Base-by-base conservation (phyloP, 2,329 filamentous ascomycete species). In the Lasiodiplodia sp. region DNA sequence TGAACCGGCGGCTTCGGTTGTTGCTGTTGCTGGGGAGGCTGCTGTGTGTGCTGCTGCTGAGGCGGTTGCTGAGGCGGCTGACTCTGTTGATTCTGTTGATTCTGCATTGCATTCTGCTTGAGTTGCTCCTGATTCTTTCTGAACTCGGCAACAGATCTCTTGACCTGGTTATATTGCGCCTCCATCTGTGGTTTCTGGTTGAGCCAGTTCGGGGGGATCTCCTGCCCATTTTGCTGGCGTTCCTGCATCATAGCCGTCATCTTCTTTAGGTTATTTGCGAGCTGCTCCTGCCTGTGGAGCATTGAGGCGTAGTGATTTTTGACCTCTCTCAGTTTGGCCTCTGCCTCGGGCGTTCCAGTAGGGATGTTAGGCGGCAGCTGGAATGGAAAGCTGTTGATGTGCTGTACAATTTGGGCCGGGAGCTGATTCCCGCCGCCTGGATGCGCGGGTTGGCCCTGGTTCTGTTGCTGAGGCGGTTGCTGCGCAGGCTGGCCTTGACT, bases 311-410 rank as follows among this genome's bases (percentile, higher is more conserved):
- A 80, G 28, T 72, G 75, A 40, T 76, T 75, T 58, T 75, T 76
- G 68, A 77, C 74, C 56, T 79, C 78, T 69, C 78, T 78, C 49
- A 79, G 21, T 68, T 78, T 79, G 8, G 70, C 67, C 16, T 80
- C 77, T 14, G 74, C 77, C 56, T 79, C 78, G 31, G 78, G 76
- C 12, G 78, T 80, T 16, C 79, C 78, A 5, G 70, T 66, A 18
- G 73, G 70, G 18, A 75, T 58, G 4, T 72, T 75, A 2, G 72
- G 72, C 11, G 79, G 79, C 25, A 79, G 71, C 40, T 72, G 72
- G 68, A 75, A 78, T 3, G 73, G 73, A 68, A 80, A 80, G 12
- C 73, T 72, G 53, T 77, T 73, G 25, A 81, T 76, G 70, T 80
- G 78, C 70, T 78, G 75, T 56, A 80, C 68, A 57, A 81, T 80